Evolutionary conservation across 192 early-diverging fungal species (phyloP), one percentile per base, ranked within the genome.

Genomic region (Coemansia aciculifera): DNA sequence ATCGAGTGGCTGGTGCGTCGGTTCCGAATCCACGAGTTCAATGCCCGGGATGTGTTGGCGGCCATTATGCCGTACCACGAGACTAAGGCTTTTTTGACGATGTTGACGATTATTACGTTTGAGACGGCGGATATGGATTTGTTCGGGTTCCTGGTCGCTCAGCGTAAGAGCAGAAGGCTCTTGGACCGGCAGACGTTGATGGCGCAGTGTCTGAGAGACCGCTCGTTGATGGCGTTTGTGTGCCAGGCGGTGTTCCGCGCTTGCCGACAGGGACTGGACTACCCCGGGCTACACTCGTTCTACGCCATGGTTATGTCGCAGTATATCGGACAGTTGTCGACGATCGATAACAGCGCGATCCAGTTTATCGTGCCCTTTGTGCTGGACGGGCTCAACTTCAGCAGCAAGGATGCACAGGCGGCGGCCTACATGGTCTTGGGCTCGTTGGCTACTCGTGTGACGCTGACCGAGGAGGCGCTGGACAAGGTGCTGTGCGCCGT

Each of bases 51-150:
- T 6, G 67, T 97, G 4, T 46, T 99, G 27, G 87, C 81, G 19
- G 89, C 89, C 37, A 85, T 97, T 32, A 71, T 99, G 59, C 97
- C 97, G 29, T 99, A 94, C 80, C 95, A 99, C 66, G 95, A 98
- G 71, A 94, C 95, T 11, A 87, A 88, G 63, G 86, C 89, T 42
- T 99, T 98, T 83, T 83, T 91, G 59, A 87, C 89, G 54, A 87
- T 99, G 87, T 86, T 93, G 5, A 84, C 86, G 27, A 86, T 95
- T 36, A 81, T 98, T 17, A 78, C 82, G 13, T 85, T 95, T 59
- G 69, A 83, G 83, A 87, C 85, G 59, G 86, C 77, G 17, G 66
- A 76, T 59, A 75, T 72, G 75, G 57, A 48, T 12, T 7, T 72
- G 34, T 85, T 76, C 49, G 71, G 72, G 23, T 83, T 84, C 51